Conservation (phyloP, 228 moss, liverwort and hornwort genomes). For the Sphagnum magellanicum region DNA sequence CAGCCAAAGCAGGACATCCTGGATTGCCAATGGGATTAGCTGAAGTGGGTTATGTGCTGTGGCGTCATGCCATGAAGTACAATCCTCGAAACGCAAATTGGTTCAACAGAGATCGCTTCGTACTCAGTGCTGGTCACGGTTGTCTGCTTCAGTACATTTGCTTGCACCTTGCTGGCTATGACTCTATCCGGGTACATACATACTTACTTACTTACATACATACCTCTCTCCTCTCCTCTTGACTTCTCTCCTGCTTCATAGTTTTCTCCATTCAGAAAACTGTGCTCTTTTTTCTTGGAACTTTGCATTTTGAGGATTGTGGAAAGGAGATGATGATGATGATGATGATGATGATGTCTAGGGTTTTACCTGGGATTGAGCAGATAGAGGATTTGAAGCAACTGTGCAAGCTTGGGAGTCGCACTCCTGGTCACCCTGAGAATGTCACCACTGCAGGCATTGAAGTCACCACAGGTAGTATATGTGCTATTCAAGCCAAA, state of each 20-base stretch:
- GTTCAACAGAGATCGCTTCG: conserved; percentile 86
- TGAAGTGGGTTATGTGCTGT: conserved; percentile 71
- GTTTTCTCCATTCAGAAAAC: not conserved
- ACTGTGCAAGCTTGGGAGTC: conserved; percentile 59
- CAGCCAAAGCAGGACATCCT: conserved; percentile 77
- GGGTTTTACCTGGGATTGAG: not conserved
- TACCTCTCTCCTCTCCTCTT: not conserved
- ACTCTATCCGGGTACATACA: conserved; percentile 37
- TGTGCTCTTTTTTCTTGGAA: not conserved
- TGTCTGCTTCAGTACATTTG: conserved; percentile 77
- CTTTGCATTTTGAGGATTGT: not conserved
- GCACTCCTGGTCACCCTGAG: conserved; percentile 80
- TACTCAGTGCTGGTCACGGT: conserved; percentile 78
- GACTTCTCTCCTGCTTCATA: not conserved
- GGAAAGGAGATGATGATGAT: too few species aligned
- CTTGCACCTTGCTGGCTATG: conserved; percentile 73
- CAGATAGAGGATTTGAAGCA: conserved; percentile 72
- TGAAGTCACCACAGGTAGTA: conserved; percentile 67
- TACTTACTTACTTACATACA: too few species aligned
- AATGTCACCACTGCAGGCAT: conserved; percentile 71
- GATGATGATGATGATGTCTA: too few species aligned
- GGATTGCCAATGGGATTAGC: conserved; percentile 76
- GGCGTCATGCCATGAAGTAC: conserved; percentile 66
- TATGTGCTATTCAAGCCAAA: too few species aligned
- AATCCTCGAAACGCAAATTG: conserved; percentile 62